Conservation (phyloP, 805 yeast genomes). For the Cyberlindnera saturnus region DNA sequence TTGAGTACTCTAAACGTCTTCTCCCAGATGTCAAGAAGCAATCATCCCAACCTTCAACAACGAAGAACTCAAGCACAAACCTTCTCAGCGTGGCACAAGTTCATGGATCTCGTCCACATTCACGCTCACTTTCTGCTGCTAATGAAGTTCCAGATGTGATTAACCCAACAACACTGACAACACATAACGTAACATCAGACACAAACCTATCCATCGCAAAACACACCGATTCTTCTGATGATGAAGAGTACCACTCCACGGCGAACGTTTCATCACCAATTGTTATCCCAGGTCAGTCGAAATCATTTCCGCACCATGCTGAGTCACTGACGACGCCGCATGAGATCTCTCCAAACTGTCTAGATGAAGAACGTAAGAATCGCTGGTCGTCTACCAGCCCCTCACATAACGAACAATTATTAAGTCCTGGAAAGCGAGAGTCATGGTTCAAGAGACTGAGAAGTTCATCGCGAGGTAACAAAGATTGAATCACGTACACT, state of each 20-base stretch:
- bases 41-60: slow-evolving; percentile 3
- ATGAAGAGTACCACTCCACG: slow-evolving; percentile 4
- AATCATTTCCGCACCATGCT: not conserved
- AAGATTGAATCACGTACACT: not conserved
- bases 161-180: slow-evolving; percentile 8
- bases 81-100: slow-evolving; percentile 12
- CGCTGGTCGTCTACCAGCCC: slow-evolving; percentile 18
- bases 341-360: slow-evolving; percentile 6
- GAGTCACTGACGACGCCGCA: slow-evolving; percentile 2
- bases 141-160: slow-evolving; percentile 36
- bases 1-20: slow-evolving; percentile 76
- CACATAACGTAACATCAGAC: slow-evolving; percentile 4
- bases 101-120: slow-evolving; percentile 26
- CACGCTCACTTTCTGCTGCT: slow-evolving; percentile 40
- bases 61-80: slow-evolving; percentile 14
- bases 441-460: slow-evolving; percentile 42
- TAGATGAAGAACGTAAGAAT: slow-evolving; percentile 25
- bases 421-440: slow-evolving; percentile 5
- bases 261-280: slow-evolving; percentile 4
- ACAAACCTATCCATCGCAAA: slow-evolving; percentile 6
- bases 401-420: not conserved
- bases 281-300: slow-evolving; percentile 3
- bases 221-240: slow-evolving; percentile 6
- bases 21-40: slow-evolving; percentile 46
- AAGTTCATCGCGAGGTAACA: slow-evolving; percentile 27